Percentiles rank a stretch among this genome's conserved stretches.
These are phyloP conservation scores for Kwoniella mangroviensis DNA, from an alignment of 768 basidiomycete species.

Conservation along the genomic window DNA sequence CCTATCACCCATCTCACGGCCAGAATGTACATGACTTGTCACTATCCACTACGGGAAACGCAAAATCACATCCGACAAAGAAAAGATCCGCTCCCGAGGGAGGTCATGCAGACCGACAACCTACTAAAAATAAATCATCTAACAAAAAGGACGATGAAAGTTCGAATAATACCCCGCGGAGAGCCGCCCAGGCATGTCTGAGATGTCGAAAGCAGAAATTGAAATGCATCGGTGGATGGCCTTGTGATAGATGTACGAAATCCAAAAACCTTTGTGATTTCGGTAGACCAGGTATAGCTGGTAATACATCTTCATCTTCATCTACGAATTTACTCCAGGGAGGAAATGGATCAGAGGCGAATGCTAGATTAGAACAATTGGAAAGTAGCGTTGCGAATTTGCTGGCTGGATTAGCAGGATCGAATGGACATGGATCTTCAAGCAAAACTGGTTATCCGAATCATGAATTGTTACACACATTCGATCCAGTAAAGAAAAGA, in stretches of 20 bases:
- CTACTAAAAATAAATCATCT: background rate
- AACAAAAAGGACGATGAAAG: background rate
- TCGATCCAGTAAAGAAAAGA: slow-evolving; percentile 17
- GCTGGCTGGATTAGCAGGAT: slow-evolving; percentile 36
- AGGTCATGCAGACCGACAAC: background rate
- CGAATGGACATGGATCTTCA: background rate
- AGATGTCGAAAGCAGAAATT: slow-evolving; percentile 41
- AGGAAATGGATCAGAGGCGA: slow-evolving; percentile 21
- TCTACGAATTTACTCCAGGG: too few species aligned
- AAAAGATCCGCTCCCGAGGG: slow-evolving; percentile 5
- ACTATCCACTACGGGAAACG: background rate
- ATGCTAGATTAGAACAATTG: slow-evolving; percentile 39
- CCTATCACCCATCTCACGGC: background rate
- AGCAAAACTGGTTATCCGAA: slow-evolving; percentile 18
- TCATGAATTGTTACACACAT: slow-evolving; percentile 26
- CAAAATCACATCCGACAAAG: background rate
- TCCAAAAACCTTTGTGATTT: slow-evolving; percentile 37
- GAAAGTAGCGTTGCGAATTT: slow-evolving; percentile 42
- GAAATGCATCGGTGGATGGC: slow-evolving; percentile 41
- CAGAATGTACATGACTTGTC: background rate
- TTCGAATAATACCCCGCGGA: background rate
- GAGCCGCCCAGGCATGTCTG: slow-evolving; percentile 41
- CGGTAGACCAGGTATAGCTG: slow-evolving; percentile 18
- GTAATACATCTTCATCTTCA: background rate
- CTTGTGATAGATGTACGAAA: slow-evolving; percentile 34